Evolutionary conservation across 805 yeast genomes (phyloP).

Genomic region (Candida piceae): DNA sequence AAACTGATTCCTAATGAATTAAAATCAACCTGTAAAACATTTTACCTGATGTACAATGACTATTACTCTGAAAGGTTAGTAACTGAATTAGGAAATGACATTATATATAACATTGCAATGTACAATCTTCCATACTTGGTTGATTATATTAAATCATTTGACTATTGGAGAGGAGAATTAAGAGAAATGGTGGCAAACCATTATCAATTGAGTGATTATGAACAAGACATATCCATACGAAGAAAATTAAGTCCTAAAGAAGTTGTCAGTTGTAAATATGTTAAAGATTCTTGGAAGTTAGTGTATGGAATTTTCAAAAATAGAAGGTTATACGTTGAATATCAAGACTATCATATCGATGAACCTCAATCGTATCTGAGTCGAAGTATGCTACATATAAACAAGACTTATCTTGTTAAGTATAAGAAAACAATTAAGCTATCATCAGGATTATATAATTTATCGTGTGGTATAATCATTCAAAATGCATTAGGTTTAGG

Average conservation of each 20-base stretch:
- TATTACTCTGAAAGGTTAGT: slow-evolving; percentile 35
- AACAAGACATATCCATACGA: slow-evolving; percentile 12
- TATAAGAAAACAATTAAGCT: slow-evolving; percentile 41
- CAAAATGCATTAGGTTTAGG: slow-evolving; percentile 54
- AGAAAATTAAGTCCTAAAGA: slow-evolving; percentile 14
- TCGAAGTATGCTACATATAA: slow-evolving; percentile 37
- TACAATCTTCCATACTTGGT: slow-evolving; percentile 23
- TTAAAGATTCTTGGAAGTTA: slow-evolving; percentile 53
- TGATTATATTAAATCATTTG: slow-evolving; percentile 29
- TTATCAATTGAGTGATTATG: slow-evolving; percentile 19
- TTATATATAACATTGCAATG: slow-evolving; percentile 18
- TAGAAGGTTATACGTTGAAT: slow-evolving; percentile 48
- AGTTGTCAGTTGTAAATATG: slow-evolving; percentile 26
- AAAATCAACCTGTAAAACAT: slow-evolving; percentile 27
- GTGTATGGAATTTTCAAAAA: slow-evolving; percentile 47
- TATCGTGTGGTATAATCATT: slow-evolving; percentile 48
- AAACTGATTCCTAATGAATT: slow-evolving; percentile 27
- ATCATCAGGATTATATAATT: slow-evolving; percentile 45
- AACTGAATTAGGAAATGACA: slow-evolving; percentile 26
- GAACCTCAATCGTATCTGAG: slow-evolving; percentile 40
- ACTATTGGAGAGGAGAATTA: slow-evolving; percentile 29
- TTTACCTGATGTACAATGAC: slow-evolving; percentile 47
- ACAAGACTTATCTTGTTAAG: slow-evolving; percentile 44
- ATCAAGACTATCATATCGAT: slow-evolving; percentile 35
- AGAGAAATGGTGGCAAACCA: slow-evolving; percentile 23